phyloP scores from a whole-genome alignment of 2,329 filamentous ascomycete species.

The Chlorencoelia australis region DNA sequence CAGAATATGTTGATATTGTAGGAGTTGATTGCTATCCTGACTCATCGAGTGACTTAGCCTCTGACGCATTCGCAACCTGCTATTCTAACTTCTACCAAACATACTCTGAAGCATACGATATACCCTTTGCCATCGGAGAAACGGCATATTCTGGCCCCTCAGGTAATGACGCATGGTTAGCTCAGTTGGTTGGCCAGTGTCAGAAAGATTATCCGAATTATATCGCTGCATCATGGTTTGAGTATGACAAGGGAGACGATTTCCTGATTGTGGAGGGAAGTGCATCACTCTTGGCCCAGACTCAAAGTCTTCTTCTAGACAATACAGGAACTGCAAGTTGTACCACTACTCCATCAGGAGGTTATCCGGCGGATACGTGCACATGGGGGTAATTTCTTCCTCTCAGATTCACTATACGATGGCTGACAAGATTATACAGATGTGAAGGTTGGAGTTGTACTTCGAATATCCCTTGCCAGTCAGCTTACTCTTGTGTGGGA shows the following conservation, averaged over 20 bases:
- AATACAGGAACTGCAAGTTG: constrained; percentile 3
- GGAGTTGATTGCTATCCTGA: constrained; percentile 7
- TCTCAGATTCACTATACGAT: too few relatives aligned
- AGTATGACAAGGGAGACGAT: constrained; percentile 7
- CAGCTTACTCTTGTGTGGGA: not conserved
- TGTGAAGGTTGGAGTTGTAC: constrained; percentile 7
- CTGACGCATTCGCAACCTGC: constrained; percentile 3
- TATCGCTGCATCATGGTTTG: constrained; percentile 8
- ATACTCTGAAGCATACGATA: constrained; percentile 2
- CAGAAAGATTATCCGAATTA: constrained; percentile 9
- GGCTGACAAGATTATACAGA: too few relatives aligned
- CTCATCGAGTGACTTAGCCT: not conserved
- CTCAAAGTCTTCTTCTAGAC: constrained; percentile 2
- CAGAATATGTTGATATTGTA: constrained; percentile 6
- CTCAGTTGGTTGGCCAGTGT: constrained; percentile 5
- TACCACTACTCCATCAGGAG: not conserved
- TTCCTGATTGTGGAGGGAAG: constrained; percentile 7
- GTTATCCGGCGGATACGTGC: not conserved
- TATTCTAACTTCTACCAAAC: constrained; percentile 6
- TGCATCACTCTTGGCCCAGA: constrained; percentile 2
- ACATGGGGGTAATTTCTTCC: too few relatives aligned
- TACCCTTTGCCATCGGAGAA: constrained; percentile 8
- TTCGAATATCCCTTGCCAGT: not conserved
- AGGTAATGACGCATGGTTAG: constrained; percentile 4
- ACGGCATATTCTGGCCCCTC: constrained; percentile 4